Evolutionary conservation across 73 alveolate genomes (phyloP), one percentile per base, ranked within the genome.

Genomic region (Durusdinium trenchii): DNA sequence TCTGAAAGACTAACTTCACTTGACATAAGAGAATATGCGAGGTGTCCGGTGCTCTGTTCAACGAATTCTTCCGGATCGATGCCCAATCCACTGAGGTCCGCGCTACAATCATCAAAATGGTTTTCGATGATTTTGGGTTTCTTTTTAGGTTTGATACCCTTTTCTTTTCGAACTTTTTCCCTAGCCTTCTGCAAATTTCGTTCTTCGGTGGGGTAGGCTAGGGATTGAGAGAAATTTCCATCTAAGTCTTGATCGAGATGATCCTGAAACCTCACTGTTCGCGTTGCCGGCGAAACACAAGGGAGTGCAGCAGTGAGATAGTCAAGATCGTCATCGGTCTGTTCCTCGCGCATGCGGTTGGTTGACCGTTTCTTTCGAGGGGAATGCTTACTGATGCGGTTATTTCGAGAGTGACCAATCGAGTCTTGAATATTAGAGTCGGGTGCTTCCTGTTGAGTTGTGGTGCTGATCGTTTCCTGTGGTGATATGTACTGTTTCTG

Each of bases 381-480:
- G n/a, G n/a, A n/a, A n/a, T n/a, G n/a, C n/a, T n/a, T n/a, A n/a
- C n/a, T n/a, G n/a, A n/a, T n/a, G n/a, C n/a, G n/a, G n/a, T n/a
- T n/a, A n/a, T n/a, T n/a, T n/a, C n/a, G n/a, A n/a, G n/a, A n/a
- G n/a, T n/a, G n/a, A n/a, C n/a, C n/a, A n/a, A n/a, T n/a, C n/a
- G n/a, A n/a, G n/a, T n/a, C n/a, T n/a, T n/a, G n/a, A n/a, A n/a
- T n/a, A n/a, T n/a, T n/a, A n/a, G n/a, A n/a, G 84, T 71, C 52
- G 84, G 84, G 84, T 38, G 84, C 42, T 71, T 71, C 84, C 84
- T 71, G 84, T 71, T 18, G 1, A 71, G 84, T 71, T 71, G 84
- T 38, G 47, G 84, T 38, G 50, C 84, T 36, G 23, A 32, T 9
- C 26, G n/a, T n/a, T n/a, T n/a, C n/a, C n/a, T n/a, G n/a, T n/a